These are phyloP conservation scores for Vitis labrusca DNA, from an alignment of 164 flowering plant species.

Conservation along the genomic window DNA sequence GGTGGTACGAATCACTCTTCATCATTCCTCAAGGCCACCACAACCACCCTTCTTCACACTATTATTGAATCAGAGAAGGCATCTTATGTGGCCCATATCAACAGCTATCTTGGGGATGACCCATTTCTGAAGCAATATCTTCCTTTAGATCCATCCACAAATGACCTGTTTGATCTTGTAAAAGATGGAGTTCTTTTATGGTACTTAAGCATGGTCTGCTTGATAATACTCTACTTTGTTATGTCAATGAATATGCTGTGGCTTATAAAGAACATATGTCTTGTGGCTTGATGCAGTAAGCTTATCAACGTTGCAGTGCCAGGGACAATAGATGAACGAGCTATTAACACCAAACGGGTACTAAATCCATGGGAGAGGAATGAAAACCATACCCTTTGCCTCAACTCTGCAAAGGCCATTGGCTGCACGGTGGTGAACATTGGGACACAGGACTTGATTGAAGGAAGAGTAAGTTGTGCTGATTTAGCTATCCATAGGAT, in stretches of 20 bases:
- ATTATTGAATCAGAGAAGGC: constrained; percentile 81
- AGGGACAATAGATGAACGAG: constrained; percentile 91
- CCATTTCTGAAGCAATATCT: constrained; percentile 74
- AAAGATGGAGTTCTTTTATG: constrained; percentile 95
- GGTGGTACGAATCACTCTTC: constrained; percentile 61
- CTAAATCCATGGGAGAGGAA: constrained; percentile 97
- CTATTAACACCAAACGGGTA: constrained; percentile 76
- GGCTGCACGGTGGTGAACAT: constrained; percentile 97
- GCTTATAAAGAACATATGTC: not conserved
- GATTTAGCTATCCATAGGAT: not conserved
- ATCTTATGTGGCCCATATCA: constrained; percentile 82
- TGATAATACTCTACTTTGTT: constrained; percentile 6
- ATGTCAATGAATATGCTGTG: not conserved
- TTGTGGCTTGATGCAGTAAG: constrained; percentile 56
- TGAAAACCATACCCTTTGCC: constrained; percentile 93
- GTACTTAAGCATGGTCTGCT: constrained; percentile 32
- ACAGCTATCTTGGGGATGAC: constrained; percentile 82
- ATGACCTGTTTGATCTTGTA: constrained; percentile 71
- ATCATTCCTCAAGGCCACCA: constrained; percentile 75
- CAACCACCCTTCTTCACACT: constrained; percentile 77
- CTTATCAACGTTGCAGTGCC: constrained; percentile 96
- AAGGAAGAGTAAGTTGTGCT: constrained; percentile 73
- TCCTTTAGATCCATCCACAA: constrained; percentile 68
- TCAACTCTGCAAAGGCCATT: constrained; percentile 94
- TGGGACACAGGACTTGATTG: constrained; percentile 88